Evolutionary conservation across 225 moss, liverwort and hornwort genomes (phyloP), one percentile per base, ranked within the genome.

Genomic region (Polytrichum commune): DNA sequence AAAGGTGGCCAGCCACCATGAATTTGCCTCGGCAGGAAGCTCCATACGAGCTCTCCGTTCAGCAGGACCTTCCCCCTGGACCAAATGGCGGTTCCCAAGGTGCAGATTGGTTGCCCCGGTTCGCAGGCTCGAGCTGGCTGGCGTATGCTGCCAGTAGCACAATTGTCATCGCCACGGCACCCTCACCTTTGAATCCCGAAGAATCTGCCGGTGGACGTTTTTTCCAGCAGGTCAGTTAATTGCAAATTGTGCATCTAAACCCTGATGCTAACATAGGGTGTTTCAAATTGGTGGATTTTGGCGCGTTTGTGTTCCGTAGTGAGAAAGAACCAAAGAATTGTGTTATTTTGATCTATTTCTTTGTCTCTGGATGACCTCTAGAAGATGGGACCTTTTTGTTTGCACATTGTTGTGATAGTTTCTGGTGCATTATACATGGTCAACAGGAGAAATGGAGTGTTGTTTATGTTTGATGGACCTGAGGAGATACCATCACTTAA

Each of bases 81-180:
- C 93, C 97, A 24, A 90, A 89, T 78, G 86, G 78, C 64, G 84
- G 88, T 60, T 73, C 81, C 3, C 79, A 81, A 64, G 84, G 81
- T 78, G 90, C 92, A 75, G 95, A 95, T 81, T 98, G 97, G 97
- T 84, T 98, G 73, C 93, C 97, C 56, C 79, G 83, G 69, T 95
- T 95, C 72, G 95, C 91, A 62, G 97, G 97, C 54, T 92, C 91
- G 35, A 90, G 95, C 89, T 98, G 97, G 97, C 77, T 95, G 68
- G 97, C 93, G 19, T 95, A 95, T 82, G 95, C 86, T 60, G 91
- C 97, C 46, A 83, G 83, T 55, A 89, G 85, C 69, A 82, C 90
- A 56, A 86, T 98, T 32, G 89, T 94, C 65, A 75, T 98, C 69
- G 80, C 87, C 63, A 95, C 90, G 79, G 97, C 97, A 54, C 91